Evolutionary conservation across 2,329 filamentous ascomycete species (phyloP), one percentile per base, ranked within the genome.

Genomic region (Sarocladium strictum): DNA sequence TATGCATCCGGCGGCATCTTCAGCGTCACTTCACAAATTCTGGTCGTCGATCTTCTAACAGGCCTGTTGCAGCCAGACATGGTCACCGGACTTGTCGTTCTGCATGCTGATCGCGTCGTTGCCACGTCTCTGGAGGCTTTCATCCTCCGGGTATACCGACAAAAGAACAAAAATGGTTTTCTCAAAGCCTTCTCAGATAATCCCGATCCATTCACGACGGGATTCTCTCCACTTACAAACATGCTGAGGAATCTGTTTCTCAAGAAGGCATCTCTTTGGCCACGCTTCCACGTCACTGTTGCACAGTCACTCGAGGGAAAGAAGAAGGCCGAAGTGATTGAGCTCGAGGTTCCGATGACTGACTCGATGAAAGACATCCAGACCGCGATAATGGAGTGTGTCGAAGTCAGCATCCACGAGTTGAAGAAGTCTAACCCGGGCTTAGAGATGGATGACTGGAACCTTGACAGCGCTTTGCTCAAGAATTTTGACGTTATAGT

Each of bases 401-500:
- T 99, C 17, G 93, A 97, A 69, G 86, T 90, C 61, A 96, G 91
- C 66, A 94, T 99, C 60, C 84, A 89, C 54, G 94, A 99, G 71
- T 79, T 99, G 41, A 95, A 93, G 67, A 97, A 96, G 72, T 83
- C 84, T 17, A 97, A 97, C 64, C 81, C 85, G 1, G 92, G 91
- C 2, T 76, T 99, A 6, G 93, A 97, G 62, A 92, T 97, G 84
- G 92, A 95, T 57, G 92, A 97, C 64, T 97, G 93, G 93, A 97
- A 90, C 51, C 77, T 96, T 17, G 93, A 97, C 68, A 97, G 89
- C 65, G 93, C 93, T 33, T 73, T 97, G 57, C 87, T 97, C 60
- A 89, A 87, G 65, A 96, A 91, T 63, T 99, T 99, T 67, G 94
- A 97, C 67, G 77, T 89, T 57, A 87, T 92, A 54, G 85, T 99